Base-by-base conservation (phyloP, 805 yeast genomes). In the Monosporozyma unispora region DNA sequence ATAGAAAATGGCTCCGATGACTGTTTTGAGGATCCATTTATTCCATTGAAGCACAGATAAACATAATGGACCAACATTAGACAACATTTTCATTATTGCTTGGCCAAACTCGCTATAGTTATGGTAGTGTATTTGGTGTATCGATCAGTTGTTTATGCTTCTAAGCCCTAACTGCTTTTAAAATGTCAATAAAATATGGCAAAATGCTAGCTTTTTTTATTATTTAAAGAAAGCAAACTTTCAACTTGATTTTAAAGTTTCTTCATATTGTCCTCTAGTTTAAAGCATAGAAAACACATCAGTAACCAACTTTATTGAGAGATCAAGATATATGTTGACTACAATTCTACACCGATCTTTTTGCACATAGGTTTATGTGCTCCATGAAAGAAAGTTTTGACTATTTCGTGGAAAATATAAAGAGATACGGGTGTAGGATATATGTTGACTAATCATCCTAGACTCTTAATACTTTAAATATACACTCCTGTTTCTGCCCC, bases 401-500 rank as follows among this genome's bases (percentile, higher is more conserved):
- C 35, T 12, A 12, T 31, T 31, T 31, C 16, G n/a, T 31, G 35
- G 35, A 31, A 4, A 31, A 31, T 4, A 31, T n/a, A 31, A 7
- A 31, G 6, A 31, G 18, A 29, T 29, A 14, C 12, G 12, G 10
- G 33, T 28, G 33, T 28, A 14, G 33, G 12, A 28, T 28, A 31
- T 16, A 5, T 31, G n/a, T 14, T 11, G n/a, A 29, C n/a, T 14
- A 4, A 14, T 14, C 5, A 31, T 12, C 35, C 16, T 4, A 31
- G 16, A 14, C 35, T 14, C n/a, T 31, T 31, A n/a, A n/a, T n/a
- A n/a, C 14, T 31, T 31, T 7, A 31, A 14, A 31, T 3, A 5
- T 14, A 14, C 62, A 64, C 82, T 78, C 83, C 82, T 74, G 68
- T 70, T 78, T 79, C 84, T 79, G 84, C 81, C 81, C 71, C 81